Conservation (phyloP, 1,284 basidiomycete species). For the Phellinidium pouzarii region DNA sequence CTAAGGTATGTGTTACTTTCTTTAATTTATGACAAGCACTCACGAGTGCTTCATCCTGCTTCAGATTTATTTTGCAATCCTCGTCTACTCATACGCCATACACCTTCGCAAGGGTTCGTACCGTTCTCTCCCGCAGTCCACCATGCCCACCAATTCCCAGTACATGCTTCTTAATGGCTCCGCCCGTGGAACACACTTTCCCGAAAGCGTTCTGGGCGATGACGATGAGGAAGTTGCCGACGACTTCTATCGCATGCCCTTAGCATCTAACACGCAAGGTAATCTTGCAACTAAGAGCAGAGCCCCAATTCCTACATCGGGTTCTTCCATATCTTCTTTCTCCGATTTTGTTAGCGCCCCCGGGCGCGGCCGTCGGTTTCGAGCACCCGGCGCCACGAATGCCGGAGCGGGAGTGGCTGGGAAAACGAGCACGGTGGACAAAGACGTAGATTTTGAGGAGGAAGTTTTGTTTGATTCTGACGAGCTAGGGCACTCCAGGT, state of each 20-base stretch:
- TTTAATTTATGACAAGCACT: not conserved
- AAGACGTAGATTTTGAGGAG: constrained; percentile 19
- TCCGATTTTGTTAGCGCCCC: constrained; percentile 55
- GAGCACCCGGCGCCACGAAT: not conserved
- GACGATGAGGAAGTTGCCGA: constrained; percentile 46
- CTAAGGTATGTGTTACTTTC: constrained; percentile 61
- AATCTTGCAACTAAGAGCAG: constrained; percentile 14
- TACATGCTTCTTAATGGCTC: constrained; percentile 31
- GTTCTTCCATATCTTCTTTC: constrained; percentile 39
- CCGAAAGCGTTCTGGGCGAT: constrained; percentile 37
- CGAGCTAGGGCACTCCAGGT: constrained; percentile 17
- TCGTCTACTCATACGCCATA: constrained; percentile 90
- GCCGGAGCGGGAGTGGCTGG: not conserved
- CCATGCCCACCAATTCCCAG: constrained; percentile 24
- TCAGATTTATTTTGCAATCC: constrained; percentile 89
- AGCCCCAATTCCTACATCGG: constrained; percentile 24
- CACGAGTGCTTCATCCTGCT: not conserved
- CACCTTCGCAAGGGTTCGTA: constrained; percentile 93
- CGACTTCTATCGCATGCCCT: constrained; percentile 59
- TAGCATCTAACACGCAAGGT: constrained; percentile 33
- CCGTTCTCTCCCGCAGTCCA: constrained; percentile 63
- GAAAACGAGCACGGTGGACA: constrained; percentile 8
- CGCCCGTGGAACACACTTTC: constrained; percentile 34
- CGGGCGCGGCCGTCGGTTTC: constrained; percentile 20
- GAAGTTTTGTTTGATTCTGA: constrained; percentile 22